Evolutionary conservation across 352 stramenopile genomes (phyloP), one percentile per base, ranked within the genome.

Genomic region (Elongisporangium undulatum): DNA sequence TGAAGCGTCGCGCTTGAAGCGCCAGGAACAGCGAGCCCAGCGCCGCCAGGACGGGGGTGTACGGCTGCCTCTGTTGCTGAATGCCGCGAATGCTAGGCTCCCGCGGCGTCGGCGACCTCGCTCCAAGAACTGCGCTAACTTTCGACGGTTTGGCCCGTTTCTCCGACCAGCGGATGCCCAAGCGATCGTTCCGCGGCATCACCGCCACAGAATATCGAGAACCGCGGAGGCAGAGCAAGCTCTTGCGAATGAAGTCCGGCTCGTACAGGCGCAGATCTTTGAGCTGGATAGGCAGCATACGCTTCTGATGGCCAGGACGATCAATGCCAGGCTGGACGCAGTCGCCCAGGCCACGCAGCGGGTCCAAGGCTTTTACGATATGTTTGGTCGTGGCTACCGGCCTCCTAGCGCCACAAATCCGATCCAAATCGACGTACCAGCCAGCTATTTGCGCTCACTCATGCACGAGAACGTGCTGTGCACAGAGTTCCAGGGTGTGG

Each of bases 401-500:
- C 71, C 63, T 41, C 29, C 29, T 2, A 41, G 29, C 0, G 20
- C 63, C 4, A 61, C 49, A 3, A 26, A 59, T 4, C 73, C 74
- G 1, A 50, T 49, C 21, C 61, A 69, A 0, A 67, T 62, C 17
- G 58, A 24, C 16, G 29, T 63, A 1, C 65, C 73, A 0, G 75
- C 70, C 29, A 45, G 39, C 29, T 85, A 81, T 52, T 51, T 88
- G 61, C 65, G 69, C 54, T 55, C 56, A 21, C 59, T 74, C 13
- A 85, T 88, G 78, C 22, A 26, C 16, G 54, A 69, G 2, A 72
- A 88, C 24, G 74, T 63, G 4, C 48, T 82, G 7, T 88, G 78
- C 59, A 70, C 67, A 53, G 78, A 88, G 59, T 88, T 88, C 57
- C 61, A 59, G 17, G 78, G 78, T 19, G 75, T 88, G 2, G 67